phyloP scores from a whole-genome alignment of 176 grass and related monocot genomes.

The Oropetium thomaeum region DNA sequence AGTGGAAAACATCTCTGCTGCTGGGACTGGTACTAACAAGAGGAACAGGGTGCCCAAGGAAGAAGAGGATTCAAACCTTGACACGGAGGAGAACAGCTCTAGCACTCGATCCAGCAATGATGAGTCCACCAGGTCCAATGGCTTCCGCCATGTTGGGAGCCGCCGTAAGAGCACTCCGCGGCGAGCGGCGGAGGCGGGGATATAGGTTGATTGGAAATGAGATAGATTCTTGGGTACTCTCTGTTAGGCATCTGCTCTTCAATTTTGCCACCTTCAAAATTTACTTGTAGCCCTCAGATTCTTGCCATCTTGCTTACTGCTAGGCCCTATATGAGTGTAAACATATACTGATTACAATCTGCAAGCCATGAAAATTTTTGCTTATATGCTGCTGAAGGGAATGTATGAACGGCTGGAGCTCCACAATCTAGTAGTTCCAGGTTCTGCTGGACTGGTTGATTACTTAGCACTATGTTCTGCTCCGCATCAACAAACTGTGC shows the following conservation, averaged over 20 bases:
- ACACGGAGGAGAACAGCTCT: slow-evolving; percentile 49
- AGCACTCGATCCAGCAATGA: slow-evolving; percentile 50
- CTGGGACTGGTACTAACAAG: slow-evolving; percentile 44
- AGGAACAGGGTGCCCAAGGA: slow-evolving; percentile 54
- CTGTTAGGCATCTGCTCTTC: slow-evolving; percentile 37
- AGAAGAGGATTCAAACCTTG: slow-evolving; percentile 32
- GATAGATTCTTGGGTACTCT: slow-evolving; percentile 7
- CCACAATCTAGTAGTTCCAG: background rate
- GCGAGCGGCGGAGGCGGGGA: slow-evolving; percentile 58
- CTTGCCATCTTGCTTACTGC: slow-evolving; percentile 10
- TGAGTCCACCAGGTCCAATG: slow-evolving; percentile 39
- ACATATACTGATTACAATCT: slow-evolving; percentile 23
- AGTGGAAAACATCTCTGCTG: slow-evolving; percentile 25
- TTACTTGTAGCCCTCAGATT: background rate
- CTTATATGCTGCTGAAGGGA: slow-evolving; percentile 21
- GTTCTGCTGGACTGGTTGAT: background rate
- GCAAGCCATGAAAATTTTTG: slow-evolving; percentile 30
- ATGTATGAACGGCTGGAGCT: background rate
- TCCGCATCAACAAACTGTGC: background rate
- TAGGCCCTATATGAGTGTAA: slow-evolving; percentile 33
- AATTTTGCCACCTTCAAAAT: slow-evolving; percentile 38
- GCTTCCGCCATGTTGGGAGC: slow-evolving; percentile 54
- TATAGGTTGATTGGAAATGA: slow-evolving; percentile 37
- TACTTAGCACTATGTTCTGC: background rate
- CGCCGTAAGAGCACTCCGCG: slow-evolving; percentile 68